Evolutionary conservation across 2,329 filamentous ascomycete species (phyloP).

Genomic region (Colletotrichum chrysophilum): DNA sequence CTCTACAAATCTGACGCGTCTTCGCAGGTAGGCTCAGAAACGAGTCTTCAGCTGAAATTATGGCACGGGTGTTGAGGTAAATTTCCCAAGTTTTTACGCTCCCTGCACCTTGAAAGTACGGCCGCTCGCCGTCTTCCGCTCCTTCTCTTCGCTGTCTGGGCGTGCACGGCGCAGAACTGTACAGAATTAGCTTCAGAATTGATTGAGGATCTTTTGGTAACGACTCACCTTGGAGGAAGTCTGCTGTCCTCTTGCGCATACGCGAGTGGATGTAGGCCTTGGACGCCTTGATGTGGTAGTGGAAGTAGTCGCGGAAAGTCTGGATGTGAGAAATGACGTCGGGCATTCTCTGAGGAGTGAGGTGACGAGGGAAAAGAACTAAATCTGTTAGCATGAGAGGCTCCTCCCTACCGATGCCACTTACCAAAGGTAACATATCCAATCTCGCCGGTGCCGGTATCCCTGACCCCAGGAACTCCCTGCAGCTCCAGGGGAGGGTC

Average conservation of each 20-base stretch:
- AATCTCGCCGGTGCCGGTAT: slow-evolving; percentile 80
- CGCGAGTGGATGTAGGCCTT: slow-evolving; percentile 99
- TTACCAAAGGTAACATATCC: slow-evolving; percentile 98
- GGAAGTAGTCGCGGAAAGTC: slow-evolving; percentile 99
- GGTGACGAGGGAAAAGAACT: slow-evolving; percentile 96
- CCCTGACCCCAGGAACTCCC: slow-evolving; percentile 81
- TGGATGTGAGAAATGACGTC: slow-evolving; percentile 99
- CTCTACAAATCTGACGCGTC: neutral
- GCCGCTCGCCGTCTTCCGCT: slow-evolving; percentile 96
- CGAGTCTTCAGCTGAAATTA: neutral
- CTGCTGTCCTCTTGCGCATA: slow-evolving; percentile 96
- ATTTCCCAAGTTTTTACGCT: neutral
- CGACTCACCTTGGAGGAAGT: slow-evolving; percentile 89
- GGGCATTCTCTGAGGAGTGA: slow-evolving; percentile 87
- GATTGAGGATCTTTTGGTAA: neutral
- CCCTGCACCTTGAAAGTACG: slow-evolving; percentile 78
- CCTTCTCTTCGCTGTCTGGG: slow-evolving; percentile 95
- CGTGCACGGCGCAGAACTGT: slow-evolving; percentile 92
- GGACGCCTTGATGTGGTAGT: slow-evolving; percentile 99
- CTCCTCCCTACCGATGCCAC: slow-evolving; percentile 25
- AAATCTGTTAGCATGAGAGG: slow-evolving; percentile 19
- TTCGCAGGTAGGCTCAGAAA: neutral
- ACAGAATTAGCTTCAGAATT: neutral
- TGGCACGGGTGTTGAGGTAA: neutral
- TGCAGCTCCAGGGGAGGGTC: slow-evolving; percentile 93